Conservation (phyloP, 2,329 filamentous ascomycete genomes). For the Colletotrichum lentis region DNA sequence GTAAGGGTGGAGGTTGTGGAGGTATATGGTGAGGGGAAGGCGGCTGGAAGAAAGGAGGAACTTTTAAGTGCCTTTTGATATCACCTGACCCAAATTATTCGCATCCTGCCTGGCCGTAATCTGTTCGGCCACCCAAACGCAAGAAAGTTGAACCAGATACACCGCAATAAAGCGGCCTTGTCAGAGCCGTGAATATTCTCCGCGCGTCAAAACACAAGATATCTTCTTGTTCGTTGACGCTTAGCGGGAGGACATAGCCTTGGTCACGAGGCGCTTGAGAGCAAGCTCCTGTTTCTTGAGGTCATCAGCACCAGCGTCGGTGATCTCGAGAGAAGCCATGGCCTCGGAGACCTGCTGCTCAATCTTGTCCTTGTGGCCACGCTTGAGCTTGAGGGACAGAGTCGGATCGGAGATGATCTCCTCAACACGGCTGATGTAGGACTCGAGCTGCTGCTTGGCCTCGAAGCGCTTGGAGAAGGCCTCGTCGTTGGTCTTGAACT, state of each 20-base stretch:
- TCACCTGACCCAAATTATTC: conserved; percentile 39
- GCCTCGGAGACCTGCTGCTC: conserved; percentile 96
- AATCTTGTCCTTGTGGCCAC: conserved; percentile 99
- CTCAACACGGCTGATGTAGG: conserved; percentile 97
- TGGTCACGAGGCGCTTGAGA: conserved; percentile 97
- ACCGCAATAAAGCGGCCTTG: conserved; percentile 43
- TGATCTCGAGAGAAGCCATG: conserved; percentile 96
- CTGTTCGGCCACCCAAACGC: conserved; percentile 37
- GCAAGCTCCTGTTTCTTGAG: conserved; percentile 99
- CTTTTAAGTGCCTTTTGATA: conserved; percentile 39
- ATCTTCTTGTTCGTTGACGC: conserved; percentile 34
- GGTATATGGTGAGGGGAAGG: conserved; percentile 35
- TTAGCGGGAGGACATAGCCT: conserved; percentile 95
- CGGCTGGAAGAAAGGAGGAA: conserved; percentile 38
- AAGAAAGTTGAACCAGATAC: conserved; percentile 38
- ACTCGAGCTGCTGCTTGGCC: conserved; percentile 98
- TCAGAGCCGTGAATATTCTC: conserved; percentile 22
- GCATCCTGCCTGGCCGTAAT: conserved; percentile 38
- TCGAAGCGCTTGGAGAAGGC: conserved; percentile 99
- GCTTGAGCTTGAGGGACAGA: conserved; percentile 97
- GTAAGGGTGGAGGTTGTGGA: conserved; percentile 25
- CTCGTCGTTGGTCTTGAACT: conserved; percentile 98
- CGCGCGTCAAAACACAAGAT: conserved; percentile 15
- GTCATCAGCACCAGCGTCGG: conserved; percentile 90
- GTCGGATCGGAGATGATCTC: conserved; percentile 98